These are phyloP conservation scores for Paecilomyces sp. DNA, from an alignment of 2,329 filamentous ascomycete species.

Conservation along the genomic window DNA sequence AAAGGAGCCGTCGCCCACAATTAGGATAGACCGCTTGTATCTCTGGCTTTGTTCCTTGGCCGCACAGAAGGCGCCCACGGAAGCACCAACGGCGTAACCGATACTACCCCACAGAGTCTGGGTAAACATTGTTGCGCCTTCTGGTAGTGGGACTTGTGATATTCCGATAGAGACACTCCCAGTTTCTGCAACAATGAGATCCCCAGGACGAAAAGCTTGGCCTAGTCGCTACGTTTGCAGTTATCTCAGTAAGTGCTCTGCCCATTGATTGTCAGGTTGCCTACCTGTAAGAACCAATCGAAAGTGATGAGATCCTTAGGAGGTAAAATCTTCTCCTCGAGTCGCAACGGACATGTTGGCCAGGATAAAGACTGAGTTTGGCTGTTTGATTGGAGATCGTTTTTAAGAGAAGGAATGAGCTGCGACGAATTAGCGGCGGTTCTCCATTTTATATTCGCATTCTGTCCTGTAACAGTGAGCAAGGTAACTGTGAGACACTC, in stretches of 20 bases:
- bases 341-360: not conserved
- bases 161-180: slow-evolving; percentile 3
- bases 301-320: not conserved
- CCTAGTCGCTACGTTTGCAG: not conserved
- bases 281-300: not conserved
- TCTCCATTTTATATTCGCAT: not conserved
- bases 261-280: not conserved
- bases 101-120: slow-evolving; percentile 23
- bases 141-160: not conserved
- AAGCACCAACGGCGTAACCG: slow-evolving; percentile 17
- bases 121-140: slow-evolving; percentile 7
- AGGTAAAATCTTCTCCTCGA: not conserved
- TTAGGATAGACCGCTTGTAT: slow-evolving; percentile 2
- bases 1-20: slow-evolving; percentile 6
- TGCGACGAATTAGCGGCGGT: not conserved
- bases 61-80: slow-evolving; percentile 14
- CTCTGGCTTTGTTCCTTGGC: slow-evolving; percentile 10
- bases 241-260: not conserved
- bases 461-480: not conserved
- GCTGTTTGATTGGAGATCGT: not conserved
- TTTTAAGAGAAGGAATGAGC: not conserved
- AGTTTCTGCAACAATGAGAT: slow-evolving; percentile 4
- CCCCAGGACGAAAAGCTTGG: slow-evolving; percentile 2
- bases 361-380: not conserved
- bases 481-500: not conserved